Evolutionary conservation across 2,329 filamentous ascomycete species (phyloP), one percentile per base, ranked within the genome.

Genomic region (Mycocentrospora acerina): DNA sequence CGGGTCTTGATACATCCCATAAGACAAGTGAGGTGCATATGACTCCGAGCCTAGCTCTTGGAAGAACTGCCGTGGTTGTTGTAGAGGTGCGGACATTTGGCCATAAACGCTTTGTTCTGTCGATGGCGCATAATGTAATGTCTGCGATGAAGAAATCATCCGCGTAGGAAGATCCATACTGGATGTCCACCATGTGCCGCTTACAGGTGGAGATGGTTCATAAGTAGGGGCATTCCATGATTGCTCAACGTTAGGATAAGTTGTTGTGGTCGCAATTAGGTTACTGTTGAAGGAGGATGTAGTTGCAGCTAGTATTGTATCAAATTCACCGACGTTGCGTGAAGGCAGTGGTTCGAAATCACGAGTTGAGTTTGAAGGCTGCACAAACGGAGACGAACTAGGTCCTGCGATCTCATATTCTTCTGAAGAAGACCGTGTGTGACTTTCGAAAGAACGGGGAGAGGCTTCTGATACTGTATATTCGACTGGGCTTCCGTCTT

Each of bases 131-230:
- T 49, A 57, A 7, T 46, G 47, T 18, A 49, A 48, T 4, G 37
- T 36, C 14, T 51, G 39, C 4, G 42, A 32, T n/a, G 44, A 38
- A 6, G 45, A 39, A 7, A 41, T 12, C 7, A 37, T 12, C 4
- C 42, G 44, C 0, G 44, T 19, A 29, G 43, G 22, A 14, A 38
- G 51, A 8, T 51, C 37, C 16, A 53, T 33, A 27, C 32, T 42
- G 12, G 45, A 25, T 13, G 48, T 51, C 57, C 59, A 62, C 57
- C 57, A 62, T 3, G 40, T 18, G 15, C 51, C 38, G 17, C 46
- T 45, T 10, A 44, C 27, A 13, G 48, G 42, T 16, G 48, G 42
- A 3, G 44, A 29, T 14, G 43, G 45, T 16, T 51, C 46, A 29
- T 58, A 58, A 4, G 50, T 26, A 7, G 37, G 29, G 6, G 39